Evolutionary conservation across 2,329 filamentous ascomycete genomes (phyloP).

Genomic region (Apiospora hydei): DNA sequence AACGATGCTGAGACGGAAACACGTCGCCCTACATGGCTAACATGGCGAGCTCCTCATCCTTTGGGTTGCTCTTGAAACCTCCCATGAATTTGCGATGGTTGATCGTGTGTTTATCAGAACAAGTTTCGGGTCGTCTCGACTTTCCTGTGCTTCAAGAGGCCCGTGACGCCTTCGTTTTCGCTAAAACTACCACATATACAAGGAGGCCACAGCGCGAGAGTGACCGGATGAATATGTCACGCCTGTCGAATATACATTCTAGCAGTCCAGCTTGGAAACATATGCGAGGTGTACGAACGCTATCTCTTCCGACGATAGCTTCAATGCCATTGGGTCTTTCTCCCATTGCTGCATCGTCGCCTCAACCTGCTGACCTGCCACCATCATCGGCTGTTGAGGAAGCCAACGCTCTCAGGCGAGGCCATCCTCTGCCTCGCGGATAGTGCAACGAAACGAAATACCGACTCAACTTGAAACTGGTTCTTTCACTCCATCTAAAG

Average conservation of each 20-base stretch:
- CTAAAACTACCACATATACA: neutral
- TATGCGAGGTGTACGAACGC: neutral
- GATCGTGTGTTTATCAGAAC: neutral
- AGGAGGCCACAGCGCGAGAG: neutral
- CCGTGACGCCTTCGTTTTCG: constrained; percentile 6
- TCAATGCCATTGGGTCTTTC: no score
- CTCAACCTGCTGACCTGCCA: neutral
- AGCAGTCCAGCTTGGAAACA: neutral
- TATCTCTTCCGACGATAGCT: neutral
- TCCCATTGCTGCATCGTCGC: no score
- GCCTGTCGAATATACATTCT: neutral
- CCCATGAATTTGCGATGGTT: neutral
- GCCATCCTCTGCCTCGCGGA: neutral
- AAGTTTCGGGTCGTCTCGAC: constrained; percentile 1
- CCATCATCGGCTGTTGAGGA: neutral
- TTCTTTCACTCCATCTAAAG: neutral
- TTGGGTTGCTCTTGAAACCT: neutral
- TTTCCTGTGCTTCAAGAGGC: neutral
- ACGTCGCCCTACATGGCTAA: neutral
- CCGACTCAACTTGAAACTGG: neutral
- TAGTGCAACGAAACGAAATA: no score
- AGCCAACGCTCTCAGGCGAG: neutral
- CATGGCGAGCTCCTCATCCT: neutral
- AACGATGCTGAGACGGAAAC: neutral
- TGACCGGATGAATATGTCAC: neutral